Percentiles rank a stretch among this genome's conserved stretches.
Conservation (phyloP, 495 filamentous ascomycete genomes). For the Hypomontagnella monticulosa region DNA sequence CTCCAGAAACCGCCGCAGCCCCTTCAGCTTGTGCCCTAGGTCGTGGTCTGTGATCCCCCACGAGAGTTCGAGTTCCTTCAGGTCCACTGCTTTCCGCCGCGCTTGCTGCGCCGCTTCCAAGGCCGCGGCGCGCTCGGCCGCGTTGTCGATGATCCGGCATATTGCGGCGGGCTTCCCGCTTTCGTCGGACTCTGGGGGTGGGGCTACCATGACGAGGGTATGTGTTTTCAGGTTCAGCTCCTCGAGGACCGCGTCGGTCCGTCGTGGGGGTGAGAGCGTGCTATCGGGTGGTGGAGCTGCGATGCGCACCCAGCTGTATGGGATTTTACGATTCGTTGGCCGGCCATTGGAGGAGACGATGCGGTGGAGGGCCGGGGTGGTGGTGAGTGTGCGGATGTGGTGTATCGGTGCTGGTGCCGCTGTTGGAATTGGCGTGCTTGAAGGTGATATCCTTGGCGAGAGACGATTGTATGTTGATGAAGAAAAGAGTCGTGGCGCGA, state of each 20-base stretch:
- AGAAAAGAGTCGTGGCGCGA: slow-evolving; percentile 19
- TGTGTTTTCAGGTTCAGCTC: slow-evolving; percentile 59
- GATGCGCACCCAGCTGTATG: slow-evolving; percentile 60
- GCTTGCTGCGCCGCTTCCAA: slow-evolving; percentile 6
- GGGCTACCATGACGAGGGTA: slow-evolving; percentile 67
- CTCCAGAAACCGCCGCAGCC: slow-evolving; percentile 68
- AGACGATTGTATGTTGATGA: background rate
- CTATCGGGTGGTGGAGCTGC: slow-evolving; percentile 56
- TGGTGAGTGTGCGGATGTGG: slow-evolving; percentile 33
- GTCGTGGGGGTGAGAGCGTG: slow-evolving; percentile 57
- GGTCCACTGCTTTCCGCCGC: slow-evolving; percentile 31
- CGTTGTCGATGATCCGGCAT: slow-evolving; percentile 71
- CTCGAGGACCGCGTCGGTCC: slow-evolving; percentile 55
- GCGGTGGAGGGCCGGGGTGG: slow-evolving; percentile 24
- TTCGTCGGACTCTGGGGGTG: slow-evolving; percentile 9
- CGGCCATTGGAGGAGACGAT: slow-evolving; percentile 8
- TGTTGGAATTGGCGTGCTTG: background rate
- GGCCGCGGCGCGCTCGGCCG: slow-evolving; percentile 33
- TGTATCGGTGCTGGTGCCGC: background rate
- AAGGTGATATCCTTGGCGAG: background rate
- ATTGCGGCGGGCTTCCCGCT: slow-evolving; percentile 54
- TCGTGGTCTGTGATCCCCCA: slow-evolving; percentile 82
- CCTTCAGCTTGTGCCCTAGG: slow-evolving; percentile 66
- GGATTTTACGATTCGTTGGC: slow-evolving; percentile 66
- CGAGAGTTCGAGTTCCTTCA: slow-evolving; percentile 83